A percentile compares a stretch with the other conserved stretches of the same genome.
phyloP scores from a whole-genome alignment of 2,329 filamentous ascomycete species.

The Cladosporium sp. region DNA sequence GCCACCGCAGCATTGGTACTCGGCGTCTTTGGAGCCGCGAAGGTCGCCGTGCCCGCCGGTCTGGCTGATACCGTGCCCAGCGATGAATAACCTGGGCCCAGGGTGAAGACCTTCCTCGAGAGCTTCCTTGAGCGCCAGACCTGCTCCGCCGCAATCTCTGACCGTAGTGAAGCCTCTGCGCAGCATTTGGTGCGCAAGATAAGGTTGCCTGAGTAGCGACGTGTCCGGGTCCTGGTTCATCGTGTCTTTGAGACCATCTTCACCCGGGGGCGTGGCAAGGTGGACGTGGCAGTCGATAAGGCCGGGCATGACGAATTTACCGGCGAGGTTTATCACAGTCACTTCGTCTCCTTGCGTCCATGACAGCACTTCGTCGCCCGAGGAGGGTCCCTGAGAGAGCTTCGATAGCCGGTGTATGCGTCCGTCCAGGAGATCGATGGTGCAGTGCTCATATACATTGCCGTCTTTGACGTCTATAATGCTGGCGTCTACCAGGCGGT shows the following conservation, averaged over 20 bases:
- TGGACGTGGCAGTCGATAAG: constrained; percentile 50
- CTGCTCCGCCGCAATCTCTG: constrained; percentile 54
- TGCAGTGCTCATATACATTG: constrained; percentile 24
- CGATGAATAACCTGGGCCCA: constrained; percentile 52
- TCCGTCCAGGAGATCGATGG: constrained; percentile 26
- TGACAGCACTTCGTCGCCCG: constrained; percentile 24
- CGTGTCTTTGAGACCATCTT: constrained; percentile 31
- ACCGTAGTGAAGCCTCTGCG: constrained; percentile 53
- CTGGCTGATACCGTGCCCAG: constrained; percentile 50
- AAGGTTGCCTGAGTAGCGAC: constrained; percentile 43
- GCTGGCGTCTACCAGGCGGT: constrained; percentile 19
- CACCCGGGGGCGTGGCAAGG: constrained; percentile 40
- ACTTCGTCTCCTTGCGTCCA: constrained; percentile 23
- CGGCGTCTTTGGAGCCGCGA: constrained; percentile 41
- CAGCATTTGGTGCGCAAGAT: constrained; percentile 46
- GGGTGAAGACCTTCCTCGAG: constrained; percentile 50
- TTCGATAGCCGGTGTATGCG: constrained; percentile 26
- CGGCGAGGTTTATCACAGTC: constrained; percentile 35
- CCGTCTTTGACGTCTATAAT: constrained; percentile 29
- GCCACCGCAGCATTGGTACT: constrained; percentile 44
- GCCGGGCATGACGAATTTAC: constrained; percentile 45
- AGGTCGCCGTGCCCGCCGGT: constrained; percentile 54
- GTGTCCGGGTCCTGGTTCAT: constrained; percentile 33
- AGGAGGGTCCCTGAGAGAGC: constrained; percentile 18
- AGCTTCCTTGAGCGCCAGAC: constrained; percentile 50